Evolutionary conservation across 1,139 yeast genomes (phyloP).

Genomic region (Saccharomyces hybrid): DNA sequence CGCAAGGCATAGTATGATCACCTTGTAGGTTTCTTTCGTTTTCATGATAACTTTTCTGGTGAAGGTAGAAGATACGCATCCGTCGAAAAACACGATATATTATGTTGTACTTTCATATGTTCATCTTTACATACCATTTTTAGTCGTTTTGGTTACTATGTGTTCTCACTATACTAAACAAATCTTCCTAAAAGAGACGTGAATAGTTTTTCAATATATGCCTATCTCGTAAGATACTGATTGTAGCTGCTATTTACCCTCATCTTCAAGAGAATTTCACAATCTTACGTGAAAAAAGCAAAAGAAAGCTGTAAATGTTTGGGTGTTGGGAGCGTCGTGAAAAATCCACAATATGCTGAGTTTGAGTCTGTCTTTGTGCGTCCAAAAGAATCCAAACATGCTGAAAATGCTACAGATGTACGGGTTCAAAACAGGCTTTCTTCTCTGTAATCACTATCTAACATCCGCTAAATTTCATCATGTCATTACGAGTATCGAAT

Average conservation of each 20-base stretch:
- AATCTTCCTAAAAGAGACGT: not conserved
- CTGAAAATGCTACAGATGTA: not conserved
- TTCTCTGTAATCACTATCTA: not conserved
- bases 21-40: not conserved
- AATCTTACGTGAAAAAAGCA: not conserved
- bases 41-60: not conserved
- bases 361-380: not conserved
- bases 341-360: not conserved
- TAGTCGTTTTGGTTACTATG: not conserved
- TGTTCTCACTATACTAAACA: not conserved
- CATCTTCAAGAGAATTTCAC: not conserved
- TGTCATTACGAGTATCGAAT: not conserved
- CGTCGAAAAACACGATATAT: not conserved
- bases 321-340: not conserved
- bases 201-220: not conserved
- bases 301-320: not conserved
- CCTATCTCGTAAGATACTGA: not conserved
- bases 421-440: not conserved
- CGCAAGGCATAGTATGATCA: conserved; percentile 10
- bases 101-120: not conserved
- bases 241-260: not conserved
- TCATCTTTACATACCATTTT: not conserved
- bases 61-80: not conserved
- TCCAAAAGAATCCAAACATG: not conserved
- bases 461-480: not conserved